Evolutionary conservation across 768 basidiomycete species (phyloP).

Genomic region (Steccherinum ochraceum): DNA sequence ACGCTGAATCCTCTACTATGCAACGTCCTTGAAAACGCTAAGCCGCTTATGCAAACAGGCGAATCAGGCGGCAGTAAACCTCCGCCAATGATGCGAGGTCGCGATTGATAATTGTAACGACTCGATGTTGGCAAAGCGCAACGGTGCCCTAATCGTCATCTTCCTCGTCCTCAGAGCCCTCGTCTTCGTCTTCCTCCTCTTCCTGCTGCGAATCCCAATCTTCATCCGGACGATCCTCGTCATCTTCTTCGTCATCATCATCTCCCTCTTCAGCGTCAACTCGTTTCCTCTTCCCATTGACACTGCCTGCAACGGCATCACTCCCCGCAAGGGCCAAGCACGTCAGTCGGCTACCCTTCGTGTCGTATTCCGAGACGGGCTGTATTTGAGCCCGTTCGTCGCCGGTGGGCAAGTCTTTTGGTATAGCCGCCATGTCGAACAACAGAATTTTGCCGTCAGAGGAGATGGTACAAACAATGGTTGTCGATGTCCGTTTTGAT

Average conservation of each 20-base stretch:
- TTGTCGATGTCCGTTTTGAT: slow-evolving; percentile 36
- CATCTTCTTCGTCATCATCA: not conserved
- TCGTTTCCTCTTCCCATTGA: slow-evolving; percentile 32
- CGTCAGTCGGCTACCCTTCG: slow-evolving; percentile 81
- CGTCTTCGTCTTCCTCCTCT: not conserved
- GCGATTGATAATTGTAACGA: no score
- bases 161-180: not conserved
- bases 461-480: slow-evolving; percentile 69
- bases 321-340: slow-evolving; percentile 60
- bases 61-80: no score
- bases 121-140: no score
- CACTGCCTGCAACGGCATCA: slow-evolving; percentile 16
- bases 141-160: no score
- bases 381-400: slow-evolving; percentile 30
- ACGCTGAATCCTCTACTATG: no score
- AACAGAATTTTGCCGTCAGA: slow-evolving; percentile 85
- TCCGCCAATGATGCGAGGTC: no score
- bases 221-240: not conserved
- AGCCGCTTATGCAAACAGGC: no score
- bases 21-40: no score
- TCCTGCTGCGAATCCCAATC: slow-evolving; percentile 23
- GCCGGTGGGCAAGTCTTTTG: slow-evolving; percentile 17
- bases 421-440: slow-evolving; percentile 59
- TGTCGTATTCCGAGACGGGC: slow-evolving; percentile 68
- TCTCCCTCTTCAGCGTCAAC: slow-evolving; percentile 13